Percentiles rank a stretch among this genome's conserved stretches.
phyloP scores from a whole-genome alignment of 495 filamentous ascomycete species.

The Clohesyomyces aquaticus region DNA sequence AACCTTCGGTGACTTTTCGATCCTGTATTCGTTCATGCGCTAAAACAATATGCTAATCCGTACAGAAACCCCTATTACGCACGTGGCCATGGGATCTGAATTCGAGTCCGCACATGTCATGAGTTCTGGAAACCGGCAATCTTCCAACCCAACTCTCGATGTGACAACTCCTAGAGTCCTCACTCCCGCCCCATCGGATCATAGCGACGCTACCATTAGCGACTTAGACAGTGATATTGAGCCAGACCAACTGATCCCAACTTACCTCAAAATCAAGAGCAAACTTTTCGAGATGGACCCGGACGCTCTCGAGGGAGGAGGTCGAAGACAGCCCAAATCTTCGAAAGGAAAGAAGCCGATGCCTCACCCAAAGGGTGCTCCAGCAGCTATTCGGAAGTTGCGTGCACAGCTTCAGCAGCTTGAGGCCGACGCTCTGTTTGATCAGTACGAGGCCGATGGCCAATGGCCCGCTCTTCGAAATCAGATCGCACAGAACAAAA shows the following conservation, averaged over 20 bases:
- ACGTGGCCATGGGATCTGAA: too few relatives aligned
- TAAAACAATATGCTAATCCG: slow-evolving; percentile 3
- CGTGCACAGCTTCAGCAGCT: slow-evolving; percentile 73
- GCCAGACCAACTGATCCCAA: slow-evolving; percentile 74
- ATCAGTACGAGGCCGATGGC: slow-evolving; percentile 72
- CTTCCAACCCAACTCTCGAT: background rate
- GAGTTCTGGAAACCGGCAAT: background rate
- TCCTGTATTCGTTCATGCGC: too few relatives aligned
- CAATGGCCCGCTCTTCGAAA: slow-evolving; percentile 71
- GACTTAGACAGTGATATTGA: slow-evolving; percentile 62
- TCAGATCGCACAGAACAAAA: slow-evolving; percentile 64
- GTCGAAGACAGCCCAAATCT: slow-evolving; percentile 39
- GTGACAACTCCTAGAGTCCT: background rate
- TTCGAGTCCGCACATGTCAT: too few relatives aligned
- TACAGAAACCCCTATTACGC: slow-evolving; percentile 10
- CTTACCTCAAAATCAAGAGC: slow-evolving; percentile 71
- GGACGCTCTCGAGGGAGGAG: slow-evolving; percentile 43
- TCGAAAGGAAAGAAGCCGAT: slow-evolving; percentile 38
- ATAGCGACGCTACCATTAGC: slow-evolving; percentile 40
- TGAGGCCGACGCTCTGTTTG: slow-evolving; percentile 84
- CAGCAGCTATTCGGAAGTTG: slow-evolving; percentile 62
- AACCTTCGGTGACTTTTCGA: too few relatives aligned
- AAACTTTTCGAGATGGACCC: slow-evolving; percentile 74
- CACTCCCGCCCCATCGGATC: slow-evolving; percentile 21
- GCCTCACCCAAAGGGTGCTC: slow-evolving; percentile 39